Base-by-base conservation (phyloP, 2,329 filamentous ascomycete species). In the Ceratocystis albifundus region DNA sequence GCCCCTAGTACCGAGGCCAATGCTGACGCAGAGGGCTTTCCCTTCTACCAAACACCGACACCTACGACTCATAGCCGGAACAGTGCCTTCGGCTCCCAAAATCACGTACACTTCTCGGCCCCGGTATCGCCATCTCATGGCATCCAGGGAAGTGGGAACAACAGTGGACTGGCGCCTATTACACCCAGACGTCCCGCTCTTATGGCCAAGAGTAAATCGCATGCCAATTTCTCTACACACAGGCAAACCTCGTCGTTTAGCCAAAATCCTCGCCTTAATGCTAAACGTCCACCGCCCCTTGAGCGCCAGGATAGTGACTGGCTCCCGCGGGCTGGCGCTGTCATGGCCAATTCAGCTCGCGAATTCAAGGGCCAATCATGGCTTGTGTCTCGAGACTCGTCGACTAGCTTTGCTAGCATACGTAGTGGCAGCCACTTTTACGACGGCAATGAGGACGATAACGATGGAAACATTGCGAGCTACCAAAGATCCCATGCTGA, bases 331-430 rank as follows among this genome's bases (percentile, higher is more conserved):
- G 81, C 84, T 0, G 85, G 85, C 61, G 84, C 84, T 5, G 72
- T 86, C 61, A 81, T 88, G 70, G 82, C 82, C 66, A 80, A 80
- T 64, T 83, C 85, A 72, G 78, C 84, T 20, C 78, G 85, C 66
- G 86, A 88, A 72, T 85, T 78, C 71, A 88, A 88, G 74, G 86
- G 86, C 15, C 85, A 88, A 74, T 76, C 81, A 15, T 89, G 86
- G 86, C 80, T 89, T 22, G 77, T 83, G n/a, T 83, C 84, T 28
- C 79, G 84, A 61, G 83, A 82, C 65, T 86, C 84, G 72, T 86
- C 84, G 1, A 88, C 84, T 7, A 86, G 81, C 71, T 77, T 88
- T 20, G 75, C 79, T 0, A 82, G 78, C 28, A 74, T 80, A 71
- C 76, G 75, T 6, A 79, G 82, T 44, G 76, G 77, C 2, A 82